Base-by-base conservation (phyloP, 495 filamentous ascomycete genomes). In the Rhypophila decipiens region DNA sequence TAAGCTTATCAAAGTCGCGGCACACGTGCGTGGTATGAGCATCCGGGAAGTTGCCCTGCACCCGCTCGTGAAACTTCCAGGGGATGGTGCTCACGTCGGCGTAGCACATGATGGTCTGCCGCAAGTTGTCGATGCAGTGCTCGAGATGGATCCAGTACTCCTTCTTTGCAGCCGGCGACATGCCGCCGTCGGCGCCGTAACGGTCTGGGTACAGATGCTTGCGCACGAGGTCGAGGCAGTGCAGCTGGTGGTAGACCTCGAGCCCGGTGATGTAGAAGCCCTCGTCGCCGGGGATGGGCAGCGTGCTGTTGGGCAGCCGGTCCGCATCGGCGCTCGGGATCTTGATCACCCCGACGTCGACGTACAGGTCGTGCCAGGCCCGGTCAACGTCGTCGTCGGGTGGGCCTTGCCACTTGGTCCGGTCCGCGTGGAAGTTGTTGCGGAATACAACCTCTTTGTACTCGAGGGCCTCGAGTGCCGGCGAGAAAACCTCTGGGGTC, bases 51-150 rank as follows among this genome's bases (percentile, higher is more conserved):
- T 46, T 22, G n/a, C 8, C 34, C 11, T 42, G 34, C 24, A 40
- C 18, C 11, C 34, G 21, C 34, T 49, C 46, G 19, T 24, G 20
- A 15, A 22, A 21, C n/a, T 34, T 34, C 51, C 36, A 41, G 17
- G 51, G 35, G 41, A 49, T 49, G 5, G 51, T 50, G 46, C 56
- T 60, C 1, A 57, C 54, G 38, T 65, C 59, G 15, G 52, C 56
- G 24, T 52, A 44, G 40, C 66, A 67, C 53, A 67, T 57, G 29
- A 64, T 44, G 0, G 60, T 43, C 44, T 67, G 65, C n/a, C 65
- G 58, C 18, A 67, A 42, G 33, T 64, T 57, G 34, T 68, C 59
- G 35, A 65, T 47, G 39, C 65, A 68, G 52, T 68, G 61, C 37
- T 40, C 44, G 12, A 41, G 18, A 12, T 47, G 45, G 21, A 42